A percentile compares a stretch with the other conserved stretches of the same genome.
phyloP scores from a whole-genome alignment of 2,329 filamentous ascomycete species.

The Lachnellula hyalina region DNA sequence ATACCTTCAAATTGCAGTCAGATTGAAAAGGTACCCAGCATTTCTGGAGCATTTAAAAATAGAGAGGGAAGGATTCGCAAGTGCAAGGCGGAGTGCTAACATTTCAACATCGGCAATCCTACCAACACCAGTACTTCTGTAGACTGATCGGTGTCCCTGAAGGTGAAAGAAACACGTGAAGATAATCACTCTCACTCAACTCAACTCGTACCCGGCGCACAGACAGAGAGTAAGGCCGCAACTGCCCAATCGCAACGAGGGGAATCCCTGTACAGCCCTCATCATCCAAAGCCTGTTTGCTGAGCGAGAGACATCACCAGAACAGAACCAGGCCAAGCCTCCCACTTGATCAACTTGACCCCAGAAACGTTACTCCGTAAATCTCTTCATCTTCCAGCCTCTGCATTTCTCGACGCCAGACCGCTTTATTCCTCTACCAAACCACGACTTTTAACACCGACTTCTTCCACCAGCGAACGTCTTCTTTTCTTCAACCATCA shows the following conservation, averaged over 20 bases:
- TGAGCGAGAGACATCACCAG: slow-evolving; percentile 2
- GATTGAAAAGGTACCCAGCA: not conserved
- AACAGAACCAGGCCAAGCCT: not conserved
- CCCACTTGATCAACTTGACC: not conserved
- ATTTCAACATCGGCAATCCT: not conserved
- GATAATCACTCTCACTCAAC: not conserved
- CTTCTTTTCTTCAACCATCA: not conserved
- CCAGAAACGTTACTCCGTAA: slow-evolving; percentile 6
- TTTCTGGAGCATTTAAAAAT: not conserved
- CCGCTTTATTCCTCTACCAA: not conserved
- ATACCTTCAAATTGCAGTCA: not conserved
- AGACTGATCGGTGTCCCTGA: too few relatives aligned
- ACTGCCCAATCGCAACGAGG: slow-evolving; percentile 9
- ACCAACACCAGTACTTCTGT: too few relatives aligned
- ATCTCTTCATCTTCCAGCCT: slow-evolving; percentile 19
- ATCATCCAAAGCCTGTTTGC: slow-evolving; percentile 14
- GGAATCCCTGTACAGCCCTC: slow-evolving; percentile 3
- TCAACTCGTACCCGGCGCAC: too few relatives aligned
- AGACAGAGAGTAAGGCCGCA: not conserved
- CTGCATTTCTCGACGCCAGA: slow-evolving; percentile 1
- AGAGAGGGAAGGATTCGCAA: not conserved
- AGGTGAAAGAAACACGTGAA: not conserved
- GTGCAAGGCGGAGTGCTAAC: not conserved
- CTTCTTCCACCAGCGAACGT: not conserved
- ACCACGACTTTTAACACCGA: not conserved